Evolutionary conservation across 73 alveolate genomes (phyloP), one percentile per base, ranked within the genome.

Genomic region (Paramecium biaurelia): DNA sequence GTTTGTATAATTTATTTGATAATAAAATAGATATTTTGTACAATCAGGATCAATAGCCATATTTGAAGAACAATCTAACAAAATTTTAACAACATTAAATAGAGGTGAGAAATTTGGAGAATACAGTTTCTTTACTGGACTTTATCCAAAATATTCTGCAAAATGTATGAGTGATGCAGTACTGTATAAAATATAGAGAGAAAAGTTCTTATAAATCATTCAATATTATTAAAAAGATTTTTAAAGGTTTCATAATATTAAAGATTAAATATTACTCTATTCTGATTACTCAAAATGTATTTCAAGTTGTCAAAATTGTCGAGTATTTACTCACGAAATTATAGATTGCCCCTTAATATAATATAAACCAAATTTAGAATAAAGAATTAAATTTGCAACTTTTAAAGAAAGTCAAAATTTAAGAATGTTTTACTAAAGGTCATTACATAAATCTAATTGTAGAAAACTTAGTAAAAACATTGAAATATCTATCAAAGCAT

Each of bases 121-220:
- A 47, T 79, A 79, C 56, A 12, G 24, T 4, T 79, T 79, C 47
- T 79, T 79, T 79, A 79, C 90, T 79, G 90, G 90, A 20, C n/a
- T 79, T n/a, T 23, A 12, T 43, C 72, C 90, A 15, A 72, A 72
- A 34, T 14, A 21, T 21, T 35, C 59, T 12, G 86, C 58, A 12
- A 32, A 38, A 35, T 28, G 86, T 72, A 5, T 37, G 12, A 21
- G 58, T 12, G 32, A 21, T 37, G 12, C 86, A 72, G 41, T 35
- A 10, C 56, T 72, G 4, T 72, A 72, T 20, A 72, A 72, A 37
- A 72, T 72, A 72, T 15, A 34, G 38, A 72, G 86, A 35, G 59
- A 32, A 72, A 72, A 32, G 38, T 72, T 72, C 45, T 21, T 72
- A 34, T 8, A 72, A 35, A 72, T 72, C n/a, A 72, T 72, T 5